Base-by-base conservation (phyloP, 306 rosid species). In the Cicer yamashitae region DNA sequence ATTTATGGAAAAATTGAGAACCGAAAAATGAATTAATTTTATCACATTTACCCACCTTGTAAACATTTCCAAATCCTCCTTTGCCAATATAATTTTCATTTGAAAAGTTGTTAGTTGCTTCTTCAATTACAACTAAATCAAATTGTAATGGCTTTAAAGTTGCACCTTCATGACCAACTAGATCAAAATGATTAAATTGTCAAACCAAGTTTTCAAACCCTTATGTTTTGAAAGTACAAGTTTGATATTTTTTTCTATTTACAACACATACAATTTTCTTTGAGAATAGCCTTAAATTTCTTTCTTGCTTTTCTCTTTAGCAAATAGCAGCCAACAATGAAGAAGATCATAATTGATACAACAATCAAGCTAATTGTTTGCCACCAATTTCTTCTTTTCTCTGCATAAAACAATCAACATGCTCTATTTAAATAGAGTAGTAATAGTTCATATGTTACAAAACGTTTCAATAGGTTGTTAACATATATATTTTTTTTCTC, bases 11-110 rank as follows among this genome's bases (percentile, higher is more conserved):
- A 30, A 47, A 5, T 0, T 7, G 2, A 30, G 30, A 34, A 4
- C 46, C 8, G 1, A n/a, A n/a, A 48, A 30, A 14, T 30, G n/a
- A 30, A 30, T 3, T 30, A 46, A 67, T 3, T 47, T 43, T 3
- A 7, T 37, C 18, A 8, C 6, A 47, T 48, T 68, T 68, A 47
- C 60, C 8, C 1, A 68, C 74, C 74, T 68, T 47, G 60, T 68
- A 68, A 48, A 68, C 74, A 48, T 68, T 59, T 48, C 74, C 74
- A 30, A 68, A 68, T 68, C 74, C 74, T 30, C 60, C 74, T 48
- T 14, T 68, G 18, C 74, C 74, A 48, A 68, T 68, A n/a, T 8
- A 47, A 48, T 68, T 68, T 14, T 48, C 45, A 68, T 13, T 13
- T 8, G 74, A 50, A 68, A 68, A 68, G 25, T 68, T 48, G 46